Evolutionary conservation across 2,329 filamentous ascomycete species (phyloP), one percentile per base, ranked within the genome.

Genomic region (Rasamsonia emersonii): DNA sequence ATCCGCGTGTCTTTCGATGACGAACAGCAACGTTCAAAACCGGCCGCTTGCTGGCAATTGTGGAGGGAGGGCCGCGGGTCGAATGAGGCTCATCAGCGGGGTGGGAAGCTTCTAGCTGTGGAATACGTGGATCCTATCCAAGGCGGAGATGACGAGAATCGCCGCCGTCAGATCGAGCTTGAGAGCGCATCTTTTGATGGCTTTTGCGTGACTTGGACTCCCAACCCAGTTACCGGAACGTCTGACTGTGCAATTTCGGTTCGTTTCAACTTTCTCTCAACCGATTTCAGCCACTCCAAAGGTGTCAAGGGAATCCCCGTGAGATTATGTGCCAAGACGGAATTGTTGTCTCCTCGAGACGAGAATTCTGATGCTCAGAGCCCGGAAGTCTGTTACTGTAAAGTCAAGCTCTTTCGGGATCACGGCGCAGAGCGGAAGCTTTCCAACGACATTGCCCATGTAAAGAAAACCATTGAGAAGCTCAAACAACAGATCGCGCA

Each of bases 301-400:
- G 91, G 91, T 27, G 91, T 98, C 29, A 98, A 96, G 61, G 91
- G 91, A 20, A 95, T 96, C 43, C 89, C 91, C 0, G 88, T 98
- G 4, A 71, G 91, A 34, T 71, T 96, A 1, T 96, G 89, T 57
- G 79, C 88, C 9, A 96, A 96, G 61, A 96, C 91, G 0, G 81
- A 82, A 42, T 60, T 79, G 8, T 38, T 89, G 1, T 62, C 71
- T 0, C 61, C 68, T 10, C 70, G 71, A 16, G 61, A 68, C 6
- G 67, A 70, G 2, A 64, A 66, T 8, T 30, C 62, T 5, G 38
- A 43, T 13, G 24, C 30, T 9, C 29, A 36, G 7, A 43, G 32
- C 3, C 64, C 75, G 2, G 88, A 96, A 57, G 79, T 94, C 14
- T 89, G 84, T 57, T 96, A 82, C 59, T 94, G 89, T 71, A 95